Evolutionary conservation across 805 yeast genomes (phyloP), one percentile per base, ranked within the genome.

Genomic region (Candida quercuum): DNA sequence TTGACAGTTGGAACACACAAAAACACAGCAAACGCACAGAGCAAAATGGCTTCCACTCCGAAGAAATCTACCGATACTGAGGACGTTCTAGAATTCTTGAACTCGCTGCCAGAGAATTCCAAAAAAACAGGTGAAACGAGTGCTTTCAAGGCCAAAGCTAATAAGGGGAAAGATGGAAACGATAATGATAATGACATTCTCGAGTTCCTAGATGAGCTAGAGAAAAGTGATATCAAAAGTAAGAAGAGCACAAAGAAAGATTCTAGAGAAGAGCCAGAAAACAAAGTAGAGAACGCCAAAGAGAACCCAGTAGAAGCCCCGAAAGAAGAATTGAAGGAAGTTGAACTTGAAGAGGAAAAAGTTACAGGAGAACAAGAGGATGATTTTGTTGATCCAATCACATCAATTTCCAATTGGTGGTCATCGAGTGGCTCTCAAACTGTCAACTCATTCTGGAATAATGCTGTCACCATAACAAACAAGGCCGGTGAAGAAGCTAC

Each of bases 31-130:
- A 25, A 16, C 10, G 28, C 28, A 25, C 14, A 25, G 28, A 10
- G 4, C 10, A 9, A 28, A 11, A 51, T 47, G 52, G 32, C 50
- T 4, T 28, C 44, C 2, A 47, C 51, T 3, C 55, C 56, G 25
- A 54, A 52, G 47, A 64, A 61, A 39, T 50, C 69, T 5, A 66
- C 69, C 15, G 81, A 79, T 41, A 78, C 80, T 18, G 85, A 81
- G 45, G 91, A 84, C 49, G 91, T 85, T 5, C 68, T 85, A 38
- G 91, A 84, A 45, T 86, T 86, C 54, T 69, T 85, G 48, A 87
- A 83, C 52, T 81, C 89, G 1, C 71, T 87, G 33, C 93, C 94
- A 3, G 87, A 81, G 20, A 52, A 47, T 24, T 51, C 52, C 33
- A 57, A 52, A 39, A 47, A 46, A 11, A 40, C 49, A 15, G 54